Evolutionary conservation across 306 rosid genomes (phyloP).

Genomic region (Glycine latifolia): DNA sequence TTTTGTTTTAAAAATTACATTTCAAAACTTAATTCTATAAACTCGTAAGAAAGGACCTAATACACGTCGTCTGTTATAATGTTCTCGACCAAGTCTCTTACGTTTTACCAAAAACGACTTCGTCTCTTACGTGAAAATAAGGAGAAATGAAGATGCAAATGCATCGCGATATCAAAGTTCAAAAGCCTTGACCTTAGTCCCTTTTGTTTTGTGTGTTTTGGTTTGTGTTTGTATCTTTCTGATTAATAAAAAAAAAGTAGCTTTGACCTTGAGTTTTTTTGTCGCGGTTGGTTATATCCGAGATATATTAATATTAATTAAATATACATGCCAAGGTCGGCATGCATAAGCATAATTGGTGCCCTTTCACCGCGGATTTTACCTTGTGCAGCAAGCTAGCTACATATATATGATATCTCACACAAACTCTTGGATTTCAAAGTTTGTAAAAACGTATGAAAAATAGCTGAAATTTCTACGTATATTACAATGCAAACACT

Average conservation of each 20-base stretch:
- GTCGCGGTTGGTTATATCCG: too few species aligned
- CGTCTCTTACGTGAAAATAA: neutral
- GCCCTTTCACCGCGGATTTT: neutral
- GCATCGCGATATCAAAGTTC: neutral
- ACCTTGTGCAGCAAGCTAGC: neutral
- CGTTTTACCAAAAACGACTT: neutral
- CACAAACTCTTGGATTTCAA: neutral
- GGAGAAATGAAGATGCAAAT: neutral
- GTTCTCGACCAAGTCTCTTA: too few species aligned
- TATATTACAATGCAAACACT: neutral
- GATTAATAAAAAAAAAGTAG: too few species aligned
- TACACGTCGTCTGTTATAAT: too few species aligned
- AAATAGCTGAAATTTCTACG: constrained; percentile 3
- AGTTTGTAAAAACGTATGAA: neutral
- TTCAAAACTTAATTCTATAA: too few species aligned
- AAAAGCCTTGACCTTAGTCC: too few species aligned
- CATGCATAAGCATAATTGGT: neutral
- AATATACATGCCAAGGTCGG: neutral
- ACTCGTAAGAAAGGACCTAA: too few species aligned
- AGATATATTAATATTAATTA: neutral
- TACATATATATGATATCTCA: neutral
- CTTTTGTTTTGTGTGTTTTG: too few species aligned
- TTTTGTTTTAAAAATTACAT: too few species aligned
- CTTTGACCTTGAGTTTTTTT: too few species aligned
- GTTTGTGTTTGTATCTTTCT: too few species aligned